Base-by-base conservation (phyloP, 305 asterid species). In the Fraxinus latifolia region DNA sequence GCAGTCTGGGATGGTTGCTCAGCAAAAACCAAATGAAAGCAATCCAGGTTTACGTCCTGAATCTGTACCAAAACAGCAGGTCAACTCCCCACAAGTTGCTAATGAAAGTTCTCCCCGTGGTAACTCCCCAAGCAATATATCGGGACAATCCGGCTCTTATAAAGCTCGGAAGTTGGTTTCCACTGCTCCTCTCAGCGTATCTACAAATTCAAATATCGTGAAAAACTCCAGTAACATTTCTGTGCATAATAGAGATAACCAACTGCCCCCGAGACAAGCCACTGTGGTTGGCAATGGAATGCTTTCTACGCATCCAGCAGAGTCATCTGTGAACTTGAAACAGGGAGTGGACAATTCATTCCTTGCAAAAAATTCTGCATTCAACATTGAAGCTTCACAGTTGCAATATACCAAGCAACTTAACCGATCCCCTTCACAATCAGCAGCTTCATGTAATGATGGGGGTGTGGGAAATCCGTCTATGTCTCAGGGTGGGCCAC, bases 1-100 rank as follows among this genome's bases (percentile, higher is more conserved):
- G 95, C 99, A 96, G 87, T 88, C 96, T 85, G 90, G 96, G 87
- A 91, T 93, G 94, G 86, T 76, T 82, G 85, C 96, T 62, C 99
- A 92, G 78, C 99, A 92, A 76, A 94, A 90, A 85, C 86, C 87
- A 74, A 88, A 87, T 85, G 99, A 95, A 84, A 88, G 88, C 87
- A 95, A 82, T 82, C 25, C 84, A 71, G 84, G 84, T 60, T 72
- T 85, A 7, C 97, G 89, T 74, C 89, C 96, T 84, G 86, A 84
- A 58, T 84, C 97, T 31, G 84, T 88, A 84, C 81, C 89, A 36
- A 96, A 90, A 81, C 97, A 91, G 86, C 95, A 87, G 80, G 94
- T 84, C 87, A 76, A 90, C 65, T 91, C 96, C 4, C 93, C 93
- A 32, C 93, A 83, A 78, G 89, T 90, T 78, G 92, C 92, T 47